Percentiles rank a stretch among this genome's conserved stretches.
phyloP scores from a whole-genome alignment of 1,139 yeast genomes.

The Maudiozyma humilis region DNA sequence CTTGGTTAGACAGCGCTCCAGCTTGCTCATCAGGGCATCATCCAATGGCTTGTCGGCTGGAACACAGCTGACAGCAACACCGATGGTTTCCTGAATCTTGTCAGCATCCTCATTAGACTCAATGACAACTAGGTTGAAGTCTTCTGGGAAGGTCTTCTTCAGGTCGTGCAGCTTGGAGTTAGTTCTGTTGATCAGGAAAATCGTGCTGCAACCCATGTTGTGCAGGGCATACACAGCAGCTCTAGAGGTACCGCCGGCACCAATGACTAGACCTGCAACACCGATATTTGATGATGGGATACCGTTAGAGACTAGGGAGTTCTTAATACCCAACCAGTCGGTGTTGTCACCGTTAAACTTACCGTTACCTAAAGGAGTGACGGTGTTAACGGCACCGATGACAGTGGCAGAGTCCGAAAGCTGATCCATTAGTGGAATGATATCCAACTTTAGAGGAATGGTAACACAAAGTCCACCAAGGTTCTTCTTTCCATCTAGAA shows the following conservation, averaged over 20 bases:
- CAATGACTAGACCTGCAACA: constrained; percentile 64
- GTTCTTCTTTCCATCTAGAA: constrained; percentile 39
- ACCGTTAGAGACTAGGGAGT: constrained; percentile 57
- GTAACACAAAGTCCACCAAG: constrained; percentile 92
- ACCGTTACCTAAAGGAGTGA: constrained; percentile 50
- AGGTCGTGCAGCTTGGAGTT: constrained; percentile 53
- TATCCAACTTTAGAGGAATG: constrained; percentile 78
- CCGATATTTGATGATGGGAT: constrained; percentile 39
- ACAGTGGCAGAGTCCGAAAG: constrained; percentile 62
- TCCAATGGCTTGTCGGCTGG: constrained; percentile 83
- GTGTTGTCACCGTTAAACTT: constrained; percentile 80
- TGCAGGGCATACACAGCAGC: constrained; percentile 89
- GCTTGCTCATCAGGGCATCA: constrained; percentile 37
- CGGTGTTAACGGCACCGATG: constrained; percentile 92
- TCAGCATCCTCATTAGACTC: constrained; percentile 42
- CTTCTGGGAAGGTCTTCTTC: constrained; percentile 51
- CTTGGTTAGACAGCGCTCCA: constrained; percentile 42
- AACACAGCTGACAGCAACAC: constrained; percentile 72
- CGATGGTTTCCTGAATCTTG: constrained; percentile 35
- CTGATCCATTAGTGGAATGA: constrained; percentile 56
- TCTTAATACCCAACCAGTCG: constrained; percentile 85
- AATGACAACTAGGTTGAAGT: constrained; percentile 52
- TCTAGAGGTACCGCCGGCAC: constrained; percentile 96
- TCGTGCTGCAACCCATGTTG: constrained; percentile 65
- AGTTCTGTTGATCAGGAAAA: constrained; percentile 80